Base-by-base conservation (phyloP, 2,329 filamentous ascomycete genomes). In the Bisporella sp. region DNA sequence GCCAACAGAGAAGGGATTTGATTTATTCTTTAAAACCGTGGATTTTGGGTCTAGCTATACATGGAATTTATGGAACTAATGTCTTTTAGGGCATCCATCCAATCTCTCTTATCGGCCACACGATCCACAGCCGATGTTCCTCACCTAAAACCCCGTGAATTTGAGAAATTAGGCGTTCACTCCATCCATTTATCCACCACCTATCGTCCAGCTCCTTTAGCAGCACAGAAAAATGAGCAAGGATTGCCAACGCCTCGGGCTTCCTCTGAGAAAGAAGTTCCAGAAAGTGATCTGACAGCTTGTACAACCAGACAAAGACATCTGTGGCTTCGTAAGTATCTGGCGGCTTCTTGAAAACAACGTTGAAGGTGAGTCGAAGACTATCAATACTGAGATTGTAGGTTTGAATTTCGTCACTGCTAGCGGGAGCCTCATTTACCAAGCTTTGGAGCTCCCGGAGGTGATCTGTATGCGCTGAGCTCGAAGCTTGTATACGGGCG, bases 291-390 rank as follows among this genome's bases (percentile, higher is more conserved):
- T 67, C 62, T 7, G 66, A 61, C 8, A 66, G 57, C 42, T 56
- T 49, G 52, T 64, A 68, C 48, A 68, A 58, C 68, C 68, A 69
- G 4, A 70, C 54, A 46, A 70, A 68, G 7, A 67, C 64, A 42
- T 70, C 68, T 4, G 64, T 58, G 41, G 68, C 57, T 47, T 71
- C 68, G 11, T 63, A 53, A 6, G 13, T n/a, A 12, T 32, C 9
- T 43, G 29, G 42, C 54, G 52, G 9, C 43, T 45, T 21, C n/a
- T 42, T 43, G 35, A 58, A 62, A 46, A 59, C 56, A 6, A 57
- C 48, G 3, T 58, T 57, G 32, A 67, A 62, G 4, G 61, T 57
- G 11, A 59, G 52, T 40, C 66, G 63, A 6, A 69, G 60, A 42
- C 66, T 59, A 31, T 62, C 57, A 8, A 69, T 57, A 1, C 66